These are phyloP conservation scores for Trichoderma atrobrunneum DNA, from an alignment of 2,329 filamentous ascomycete genomes.

Conservation along the genomic window DNA sequence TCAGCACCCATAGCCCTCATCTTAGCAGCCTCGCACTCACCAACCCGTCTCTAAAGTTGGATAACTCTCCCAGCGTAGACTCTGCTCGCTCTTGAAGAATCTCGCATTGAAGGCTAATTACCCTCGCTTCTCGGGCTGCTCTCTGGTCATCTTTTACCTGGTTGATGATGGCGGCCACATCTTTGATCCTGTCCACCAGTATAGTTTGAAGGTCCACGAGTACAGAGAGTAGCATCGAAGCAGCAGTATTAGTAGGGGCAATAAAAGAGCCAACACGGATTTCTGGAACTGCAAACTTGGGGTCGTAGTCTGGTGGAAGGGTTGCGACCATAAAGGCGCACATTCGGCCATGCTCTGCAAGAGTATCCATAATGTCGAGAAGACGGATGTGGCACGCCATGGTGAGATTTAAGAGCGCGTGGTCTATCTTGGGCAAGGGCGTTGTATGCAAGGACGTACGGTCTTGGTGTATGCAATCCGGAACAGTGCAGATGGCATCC, in stretches of 20 bases:
- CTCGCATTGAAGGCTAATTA: slow-evolving; percentile 30
- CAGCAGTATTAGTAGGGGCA: slow-evolving; percentile 32
- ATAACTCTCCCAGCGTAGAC: slow-evolving; percentile 23
- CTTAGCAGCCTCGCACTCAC: background rate
- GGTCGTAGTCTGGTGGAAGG: slow-evolving; percentile 29
- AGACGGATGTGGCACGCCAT: slow-evolving; percentile 39
- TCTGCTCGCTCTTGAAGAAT: slow-evolving; percentile 25
- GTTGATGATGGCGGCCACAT: slow-evolving; percentile 20
- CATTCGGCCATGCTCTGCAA: slow-evolving; percentile 32
- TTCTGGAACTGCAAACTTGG: slow-evolving; percentile 38
- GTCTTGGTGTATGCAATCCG: slow-evolving; percentile 35
- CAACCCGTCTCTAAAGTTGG: slow-evolving; percentile 9
- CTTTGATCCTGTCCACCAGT: slow-evolving; percentile 23
- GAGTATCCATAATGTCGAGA: slow-evolving; percentile 36
- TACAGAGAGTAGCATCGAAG: slow-evolving; percentile 34
- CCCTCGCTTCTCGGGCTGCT: slow-evolving; percentile 23
- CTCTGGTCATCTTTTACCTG: background rate
- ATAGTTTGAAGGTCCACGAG: slow-evolving; percentile 32
- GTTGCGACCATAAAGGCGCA: slow-evolving; percentile 33
- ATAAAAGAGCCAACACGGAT: slow-evolving; percentile 41
- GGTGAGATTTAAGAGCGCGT: slow-evolving; percentile 37
- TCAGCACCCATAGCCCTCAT: background rate
- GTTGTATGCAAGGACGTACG: slow-evolving; percentile 20
- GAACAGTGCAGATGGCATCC: slow-evolving; percentile 28
- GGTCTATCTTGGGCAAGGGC: slow-evolving; percentile 28